Conservation (phyloP, 2,329 filamentous ascomycete genomes). For the Ceratocystis ficicola region DNA sequence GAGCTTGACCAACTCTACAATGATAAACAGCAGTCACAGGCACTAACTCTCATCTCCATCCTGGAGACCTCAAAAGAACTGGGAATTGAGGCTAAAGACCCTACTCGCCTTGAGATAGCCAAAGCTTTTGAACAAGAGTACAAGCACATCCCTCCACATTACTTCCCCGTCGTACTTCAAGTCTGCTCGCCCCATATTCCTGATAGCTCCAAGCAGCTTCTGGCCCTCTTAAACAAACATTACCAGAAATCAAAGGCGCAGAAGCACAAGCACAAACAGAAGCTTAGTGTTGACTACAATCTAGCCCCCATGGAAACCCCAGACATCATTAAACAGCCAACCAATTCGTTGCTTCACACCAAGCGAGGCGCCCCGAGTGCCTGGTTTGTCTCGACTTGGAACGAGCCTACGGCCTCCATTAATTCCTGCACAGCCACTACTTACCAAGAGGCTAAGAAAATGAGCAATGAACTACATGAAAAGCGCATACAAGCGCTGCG, state of each 20-base stretch:
- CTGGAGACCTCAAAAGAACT: slow-evolving; percentile 35
- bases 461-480: slow-evolving; percentile 9
- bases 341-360: not conserved
- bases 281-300: slow-evolving; percentile 31
- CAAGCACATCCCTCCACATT: slow-evolving; percentile 34
- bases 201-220: slow-evolving; percentile 33
- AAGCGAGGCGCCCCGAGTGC: not conserved
- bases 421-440: not conserved
- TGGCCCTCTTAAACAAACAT: slow-evolving; percentile 33
- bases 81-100: slow-evolving; percentile 29
- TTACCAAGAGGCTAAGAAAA: slow-evolving; percentile 6
- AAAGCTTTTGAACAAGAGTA: slow-evolving; percentile 31
- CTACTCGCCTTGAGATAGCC: slow-evolving; percentile 27
- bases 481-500: slow-evolving; percentile 23
- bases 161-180: slow-evolving; percentile 35
- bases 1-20: slow-evolving; percentile 35
- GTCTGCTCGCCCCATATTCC: slow-evolving; percentile 29
- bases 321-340: not conserved
- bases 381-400: not conserved
- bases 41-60: slow-evolving; percentile 33
- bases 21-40: slow-evolving; percentile 31
- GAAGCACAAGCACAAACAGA: slow-evolving; percentile 25
- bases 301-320: slow-evolving; percentile 30
- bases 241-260: slow-evolving; percentile 32
- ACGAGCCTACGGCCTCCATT: not conserved